Base-by-base conservation (phyloP, 208 protist species). In the Endotrypanum monterogeii region DNA sequence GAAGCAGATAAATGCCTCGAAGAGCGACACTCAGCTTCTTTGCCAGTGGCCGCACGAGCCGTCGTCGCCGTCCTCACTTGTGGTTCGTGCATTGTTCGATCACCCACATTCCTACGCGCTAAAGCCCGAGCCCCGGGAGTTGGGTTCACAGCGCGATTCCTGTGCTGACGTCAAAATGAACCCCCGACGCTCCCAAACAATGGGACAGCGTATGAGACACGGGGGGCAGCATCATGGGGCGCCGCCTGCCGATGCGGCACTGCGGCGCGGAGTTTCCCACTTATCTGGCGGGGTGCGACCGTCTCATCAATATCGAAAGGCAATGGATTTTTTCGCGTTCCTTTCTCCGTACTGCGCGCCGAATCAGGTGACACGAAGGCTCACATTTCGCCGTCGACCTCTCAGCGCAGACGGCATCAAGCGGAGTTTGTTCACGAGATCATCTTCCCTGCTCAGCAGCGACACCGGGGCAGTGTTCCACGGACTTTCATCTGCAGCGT, bases 331-430 rank as follows among this genome's bases (percentile, higher is more conserved):
- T n/a, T 14, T 68, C 63, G 37, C 44, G 14, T 68, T 44, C 12
- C 41, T 68, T 11, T 68, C 63, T 18, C 63, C 63, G 23, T 68
- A 68, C 63, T 54, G 14, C 25, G 37, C 14, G 5, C 4, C 63
- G 18, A 20, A 14, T 46, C 44, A 39, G 12, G 41, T 23, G 25
- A 1, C 6, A 32, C 44, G 12, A 68, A 8, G 25, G 14, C 1
- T 9, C 44, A 28, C 25, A 23, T 12, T 20, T 5, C 39, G 51
- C 54, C 44, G 14, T 25, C 44, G 63, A 32, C 14, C 44, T 25
- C 63, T 25, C 63, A 54, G 41, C 63, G 41, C 63, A 25, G 16
- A 25, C 11, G 25, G 6, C 30, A 52, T 46, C n/a, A 23, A 12
- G 63, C n/a, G 23, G 63, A 37, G 44, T 23, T 25, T n/a, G 37